Evolutionary conservation across 2,329 filamentous ascomycete genomes (phyloP), one percentile per base, ranked within the genome.

Genomic region (Dactylella cylindrospora): DNA sequence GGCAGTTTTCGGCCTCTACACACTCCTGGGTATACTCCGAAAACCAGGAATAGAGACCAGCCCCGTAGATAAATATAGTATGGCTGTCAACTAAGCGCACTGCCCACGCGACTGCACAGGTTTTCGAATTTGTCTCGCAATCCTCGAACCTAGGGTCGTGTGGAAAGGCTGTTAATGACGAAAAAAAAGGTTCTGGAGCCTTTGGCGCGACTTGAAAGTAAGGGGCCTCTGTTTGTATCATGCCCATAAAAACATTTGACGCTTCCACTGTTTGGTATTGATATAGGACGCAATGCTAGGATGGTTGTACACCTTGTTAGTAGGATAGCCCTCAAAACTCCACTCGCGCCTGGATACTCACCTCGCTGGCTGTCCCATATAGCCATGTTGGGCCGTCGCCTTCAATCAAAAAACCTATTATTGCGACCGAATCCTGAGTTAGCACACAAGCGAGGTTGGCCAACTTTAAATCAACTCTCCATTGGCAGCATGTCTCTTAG

Each of bases 241-340:
- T 69, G 13, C 73, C 74, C 69, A 76, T 74, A 70, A 79, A 84
- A 49, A 86, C 72, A 68, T 86, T 78, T 40, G 77, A 75, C 3
- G 84, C 82, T 41, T 77, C 74, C 66, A 76, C 73, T 47, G 87
- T 74, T 67, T 86, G 80, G 71, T 87, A 88, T 70, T 87, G 82
- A 76, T 87, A 89, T n/a, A 85, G 72, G 1, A 79, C 76, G 43
- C 78, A 78, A 71, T 88, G 84, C 73, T 88, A 84, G 66, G 76
- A 78, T 65, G 79, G n/a, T n/a, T n/a, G n/a, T n/a, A n/a, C n/a
- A n/a, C n/a, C n/a, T n/a, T n/a, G n/a, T n/a, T n/a, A n/a, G n/a
- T n/a, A n/a, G n/a, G n/a, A n/a, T n/a, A n/a, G n/a, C n/a, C n/a
- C n/a, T n/a, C n/a, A n/a, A n/a, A n/a, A n/a, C n/a, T n/a, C n/a